These are phyloP conservation scores for Tubosaeta sp. DNA, from an alignment of 768 basidiomycete genomes.

Conservation along the genomic window DNA sequence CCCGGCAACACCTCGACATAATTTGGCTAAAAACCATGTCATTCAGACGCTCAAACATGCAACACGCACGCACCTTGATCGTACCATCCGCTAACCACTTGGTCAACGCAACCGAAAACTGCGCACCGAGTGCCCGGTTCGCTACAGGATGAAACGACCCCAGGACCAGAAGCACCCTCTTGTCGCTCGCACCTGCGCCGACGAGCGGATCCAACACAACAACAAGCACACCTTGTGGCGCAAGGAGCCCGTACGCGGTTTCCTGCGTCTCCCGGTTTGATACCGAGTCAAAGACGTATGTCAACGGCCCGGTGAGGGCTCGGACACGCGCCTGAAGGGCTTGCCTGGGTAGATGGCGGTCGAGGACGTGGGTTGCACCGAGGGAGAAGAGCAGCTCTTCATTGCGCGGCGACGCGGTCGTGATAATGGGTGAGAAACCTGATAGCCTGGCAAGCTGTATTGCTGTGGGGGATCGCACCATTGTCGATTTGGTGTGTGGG, in stretches of 20 bases:
- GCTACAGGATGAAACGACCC: constrained; percentile 6
- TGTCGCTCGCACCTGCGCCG: neutral
- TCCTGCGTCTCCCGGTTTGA: constrained; percentile 31
- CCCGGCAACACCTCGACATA: neutral
- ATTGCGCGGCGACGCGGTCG: constrained; percentile 36
- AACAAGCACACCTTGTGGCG: constrained; percentile 27
- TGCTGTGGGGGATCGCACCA: constrained; percentile 5
- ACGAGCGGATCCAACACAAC: constrained; percentile 5
- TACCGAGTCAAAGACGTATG: constrained; percentile 26
- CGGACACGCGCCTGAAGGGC: constrained; percentile 5
- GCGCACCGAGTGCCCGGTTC: constrained; percentile 9
- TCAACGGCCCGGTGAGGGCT: neutral
- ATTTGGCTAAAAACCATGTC: neutral
- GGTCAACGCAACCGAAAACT: constrained; percentile 13
- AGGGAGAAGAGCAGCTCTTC: constrained; percentile 24
- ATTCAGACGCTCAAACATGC: neutral
- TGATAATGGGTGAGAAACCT: constrained; percentile 33
- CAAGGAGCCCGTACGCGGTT: constrained; percentile 28
- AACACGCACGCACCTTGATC: constrained; percentile 15
- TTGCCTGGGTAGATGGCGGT: constrained; percentile 9
- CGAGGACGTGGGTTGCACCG: constrained; percentile 38
- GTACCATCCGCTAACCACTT: constrained; percentile 16
- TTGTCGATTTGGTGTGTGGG: neutral
- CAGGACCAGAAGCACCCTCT: constrained; percentile 1
- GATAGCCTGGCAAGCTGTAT: constrained; percentile 32